These are phyloP conservation scores for Apiospora kogelbergensis DNA, from an alignment of 2,329 filamentous ascomycete species.

Conservation along the genomic window DNA sequence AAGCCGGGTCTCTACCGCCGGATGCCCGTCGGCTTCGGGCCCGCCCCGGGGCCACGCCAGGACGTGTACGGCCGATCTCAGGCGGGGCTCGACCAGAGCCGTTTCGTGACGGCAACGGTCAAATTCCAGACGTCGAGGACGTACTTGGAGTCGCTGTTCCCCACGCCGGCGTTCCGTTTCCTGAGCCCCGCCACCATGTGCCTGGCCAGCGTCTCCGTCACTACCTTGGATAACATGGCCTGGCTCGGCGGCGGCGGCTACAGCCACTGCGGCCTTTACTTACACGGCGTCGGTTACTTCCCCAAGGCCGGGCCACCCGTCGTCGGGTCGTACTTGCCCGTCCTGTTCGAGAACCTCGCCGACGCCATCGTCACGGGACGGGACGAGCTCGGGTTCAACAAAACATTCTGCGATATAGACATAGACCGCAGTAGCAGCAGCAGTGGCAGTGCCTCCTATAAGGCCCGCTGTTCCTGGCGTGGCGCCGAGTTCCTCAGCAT, in stretches of 20 bases:
- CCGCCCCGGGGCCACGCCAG: conserved; percentile 46
- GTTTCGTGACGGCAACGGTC: conserved; percentile 45
- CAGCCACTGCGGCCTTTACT: conserved; percentile 56
- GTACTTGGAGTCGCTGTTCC: conserved; percentile 47
- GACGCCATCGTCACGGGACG: conserved; percentile 61
- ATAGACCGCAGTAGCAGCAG: conserved; percentile 28
- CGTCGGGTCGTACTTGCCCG: conserved; percentile 53
- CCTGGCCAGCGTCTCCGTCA: conserved; percentile 42
- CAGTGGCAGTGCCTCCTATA: conserved; percentile 28
- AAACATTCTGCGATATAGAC: conserved; percentile 53
- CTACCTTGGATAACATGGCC: conserved; percentile 48
- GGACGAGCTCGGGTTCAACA: conserved; percentile 63
- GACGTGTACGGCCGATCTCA: conserved; percentile 23
- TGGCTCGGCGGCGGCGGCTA: conserved; percentile 64
- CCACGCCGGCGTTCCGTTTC: conserved; percentile 42
- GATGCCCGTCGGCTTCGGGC: conserved; percentile 46
- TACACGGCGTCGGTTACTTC: conserved; percentile 60
- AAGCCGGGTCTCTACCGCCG: conserved; percentile 40
- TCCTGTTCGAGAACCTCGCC: conserved; percentile 57
- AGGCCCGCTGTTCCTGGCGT: conserved; percentile 41
- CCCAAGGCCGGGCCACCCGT: conserved; percentile 48
- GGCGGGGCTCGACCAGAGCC: conserved; percentile 26
- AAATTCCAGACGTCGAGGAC: conserved; percentile 51
- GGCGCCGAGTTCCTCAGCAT: conserved; percentile 41
- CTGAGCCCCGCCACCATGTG: conserved; percentile 42